Conservation (phyloP, 83 land plant species). For the Larix sibirica region DNA sequence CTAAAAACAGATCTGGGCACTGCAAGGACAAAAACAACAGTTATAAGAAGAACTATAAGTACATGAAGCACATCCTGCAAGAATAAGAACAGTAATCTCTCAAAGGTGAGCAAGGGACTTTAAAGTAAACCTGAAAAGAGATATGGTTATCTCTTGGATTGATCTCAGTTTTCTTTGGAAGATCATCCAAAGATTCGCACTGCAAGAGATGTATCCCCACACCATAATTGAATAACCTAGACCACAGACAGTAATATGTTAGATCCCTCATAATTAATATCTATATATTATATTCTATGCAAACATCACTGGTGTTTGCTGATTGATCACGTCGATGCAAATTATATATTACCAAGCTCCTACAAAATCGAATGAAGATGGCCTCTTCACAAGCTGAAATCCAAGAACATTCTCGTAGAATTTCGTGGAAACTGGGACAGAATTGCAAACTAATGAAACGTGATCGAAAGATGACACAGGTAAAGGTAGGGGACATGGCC, state of each 20-base stretch:
- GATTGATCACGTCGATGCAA: too few species aligned
- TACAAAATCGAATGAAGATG: slow-evolving; percentile 32
- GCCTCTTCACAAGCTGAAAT: slow-evolving; percentile 28
- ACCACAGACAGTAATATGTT: too few species aligned
- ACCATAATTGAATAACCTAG: slow-evolving; percentile 67
- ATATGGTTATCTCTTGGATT: slow-evolving; percentile 75
- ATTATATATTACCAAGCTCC: slow-evolving; percentile 32
- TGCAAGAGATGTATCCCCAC: slow-evolving; percentile 65
- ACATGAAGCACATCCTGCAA: background rate
- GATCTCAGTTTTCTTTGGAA: slow-evolving; percentile 24
- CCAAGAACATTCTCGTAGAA: slow-evolving; percentile 39
- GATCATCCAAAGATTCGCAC: background rate
- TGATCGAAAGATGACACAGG: slow-evolving; percentile 34
- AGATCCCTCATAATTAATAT: too few species aligned
- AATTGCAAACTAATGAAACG: slow-evolving; percentile 28
- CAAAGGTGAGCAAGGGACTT: slow-evolving; percentile 18
- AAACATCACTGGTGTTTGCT: too few species aligned
- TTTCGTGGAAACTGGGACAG: slow-evolving; percentile 13
- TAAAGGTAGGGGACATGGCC: slow-evolving; percentile 13
- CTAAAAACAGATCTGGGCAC: background rate
- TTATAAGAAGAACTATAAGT: background rate
- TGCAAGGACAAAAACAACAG: background rate
- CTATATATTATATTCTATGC: too few species aligned
- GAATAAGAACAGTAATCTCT: background rate
- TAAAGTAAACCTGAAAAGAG: slow-evolving; percentile 43